Base-by-base conservation (phyloP, 768 basidiomycete species). In the Mycena galericulata region DNA sequence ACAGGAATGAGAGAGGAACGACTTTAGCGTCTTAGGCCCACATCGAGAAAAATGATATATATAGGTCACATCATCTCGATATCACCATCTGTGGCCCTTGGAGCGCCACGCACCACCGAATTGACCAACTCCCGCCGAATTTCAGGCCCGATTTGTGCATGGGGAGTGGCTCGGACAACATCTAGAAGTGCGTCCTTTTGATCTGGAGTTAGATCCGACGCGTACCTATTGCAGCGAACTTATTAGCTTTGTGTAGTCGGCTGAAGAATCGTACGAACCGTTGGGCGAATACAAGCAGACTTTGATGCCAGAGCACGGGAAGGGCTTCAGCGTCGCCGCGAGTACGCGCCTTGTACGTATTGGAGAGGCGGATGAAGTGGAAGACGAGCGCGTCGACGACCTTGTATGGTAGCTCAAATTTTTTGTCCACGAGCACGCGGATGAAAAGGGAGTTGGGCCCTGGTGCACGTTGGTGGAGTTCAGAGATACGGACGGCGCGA, bases 301-400 rank as follows among this genome's bases (percentile, higher is more conserved):
- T 95, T 80, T 99, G 98, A 78, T 99, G 95, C 98, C 98, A 99
- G 14, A 99, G 84, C 15, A 99, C 98, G n/a, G 98, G 97, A 32
- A 99, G 85, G 76, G 91, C 90, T 51, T 92, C 90, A 2, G 89
- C 82, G 54, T 94, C 93, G 27, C 89, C 92, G 53, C 89, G 84
- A 22, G 82, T 84, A 63, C 86, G 89, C 49, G 89, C 90, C 80
- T 92, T 94, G 81, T 95, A 93, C 17, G 90, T 91, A 78, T 98
- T 97, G 27, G 96, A 96, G 46, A 99, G 90, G 27, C 96, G 92
- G 74, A 99, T 96, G 78, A 98, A 99, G 82, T 99, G 98, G 85
- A 98, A 97, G 15, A 98, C 97, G 65, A 99, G 89, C 3, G 95
- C 93, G 76, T 99, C 98, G 59, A 99, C 89, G 30, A 98, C 97